These are phyloP conservation scores for Teunomyces aglyptinius DNA, from an alignment of 805 yeast genomes.

Conservation along the genomic window DNA sequence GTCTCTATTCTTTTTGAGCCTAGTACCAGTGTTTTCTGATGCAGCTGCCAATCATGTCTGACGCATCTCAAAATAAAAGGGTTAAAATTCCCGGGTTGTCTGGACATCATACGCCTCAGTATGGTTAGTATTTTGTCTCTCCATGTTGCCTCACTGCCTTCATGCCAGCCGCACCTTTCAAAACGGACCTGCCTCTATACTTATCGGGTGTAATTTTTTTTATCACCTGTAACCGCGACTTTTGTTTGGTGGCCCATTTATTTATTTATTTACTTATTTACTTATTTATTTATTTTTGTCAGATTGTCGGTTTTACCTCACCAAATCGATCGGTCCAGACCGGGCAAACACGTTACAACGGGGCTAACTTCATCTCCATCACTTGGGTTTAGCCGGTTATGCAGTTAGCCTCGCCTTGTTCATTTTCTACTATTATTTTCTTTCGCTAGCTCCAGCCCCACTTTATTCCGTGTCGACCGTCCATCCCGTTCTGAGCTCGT, in stretches of 20 bases:
- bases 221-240: background rate
- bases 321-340: background rate
- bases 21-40: background rate
- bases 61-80: background rate
- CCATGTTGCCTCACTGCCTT: background rate
- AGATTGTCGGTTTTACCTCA: background rate
- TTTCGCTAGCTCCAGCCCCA: background rate
- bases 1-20: slow-evolving; percentile 1
- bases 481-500: background rate
- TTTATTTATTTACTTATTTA: background rate
- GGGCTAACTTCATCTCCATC: too few relatives aligned
- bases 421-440: background rate
- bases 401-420: too few relatives aligned
- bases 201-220: too few relatives aligned
- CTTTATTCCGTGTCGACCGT: background rate
- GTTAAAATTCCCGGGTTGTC: background rate
- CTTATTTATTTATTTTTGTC: background rate
- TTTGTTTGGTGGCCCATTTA: background rate
- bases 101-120: background rate
- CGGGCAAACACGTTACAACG: background rate
- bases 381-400: too few relatives aligned
- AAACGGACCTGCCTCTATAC: too few relatives aligned
- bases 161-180: background rate
- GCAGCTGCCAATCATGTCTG: background rate
- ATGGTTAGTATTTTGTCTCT: background rate